These are phyloP conservation scores for Penicillium crystallinum DNA, from an alignment of 495 filamentous ascomycete species.

Conservation along the genomic window DNA sequence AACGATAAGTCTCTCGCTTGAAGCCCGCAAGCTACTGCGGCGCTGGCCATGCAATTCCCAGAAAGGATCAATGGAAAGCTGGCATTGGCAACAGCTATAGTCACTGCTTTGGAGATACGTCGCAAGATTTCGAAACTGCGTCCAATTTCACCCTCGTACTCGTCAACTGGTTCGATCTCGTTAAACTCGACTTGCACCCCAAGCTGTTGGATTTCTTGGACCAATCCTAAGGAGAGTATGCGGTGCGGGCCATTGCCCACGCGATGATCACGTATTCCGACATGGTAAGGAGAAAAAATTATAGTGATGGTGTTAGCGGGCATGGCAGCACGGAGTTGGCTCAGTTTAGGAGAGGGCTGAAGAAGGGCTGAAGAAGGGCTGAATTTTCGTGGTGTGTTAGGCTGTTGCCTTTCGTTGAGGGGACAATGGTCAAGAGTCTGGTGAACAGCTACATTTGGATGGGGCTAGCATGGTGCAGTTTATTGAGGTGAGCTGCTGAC, in stretches of 20 bases:
- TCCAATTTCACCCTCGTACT: slow-evolving; percentile 24
- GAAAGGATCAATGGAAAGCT: slow-evolving; percentile 23
- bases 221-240: slow-evolving; percentile 11
- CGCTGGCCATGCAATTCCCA: slow-evolving; percentile 22
- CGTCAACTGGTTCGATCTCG: slow-evolving; percentile 17
- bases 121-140: slow-evolving; percentile 24
- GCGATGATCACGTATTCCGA: slow-evolving; percentile 21
- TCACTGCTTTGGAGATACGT: slow-evolving; percentile 17
- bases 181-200: slow-evolving; percentile 6
- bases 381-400: too few species aligned
- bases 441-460: too few species aligned
- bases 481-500: slow-evolving; percentile 12
- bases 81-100: slow-evolving; percentile 4
- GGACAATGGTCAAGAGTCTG: too few species aligned
- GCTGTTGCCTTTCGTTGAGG: too few species aligned
- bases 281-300: slow-evolving; percentile 27
- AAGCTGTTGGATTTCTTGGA: slow-evolving; percentile 8
- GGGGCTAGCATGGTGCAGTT: slow-evolving; percentile 2
- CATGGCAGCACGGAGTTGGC: too few species aligned
- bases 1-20: slow-evolving; percentile 13
- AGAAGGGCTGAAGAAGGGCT: too few species aligned
- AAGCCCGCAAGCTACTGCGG: slow-evolving; percentile 19
- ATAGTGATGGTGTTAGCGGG: slow-evolving; percentile 11
- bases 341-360: too few species aligned
- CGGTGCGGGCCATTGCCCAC: slow-evolving; percentile 25